Evolutionary conservation across 352 stramenopile species (phyloP).

Genomic region (Pythium aphanidermatum): DNA sequence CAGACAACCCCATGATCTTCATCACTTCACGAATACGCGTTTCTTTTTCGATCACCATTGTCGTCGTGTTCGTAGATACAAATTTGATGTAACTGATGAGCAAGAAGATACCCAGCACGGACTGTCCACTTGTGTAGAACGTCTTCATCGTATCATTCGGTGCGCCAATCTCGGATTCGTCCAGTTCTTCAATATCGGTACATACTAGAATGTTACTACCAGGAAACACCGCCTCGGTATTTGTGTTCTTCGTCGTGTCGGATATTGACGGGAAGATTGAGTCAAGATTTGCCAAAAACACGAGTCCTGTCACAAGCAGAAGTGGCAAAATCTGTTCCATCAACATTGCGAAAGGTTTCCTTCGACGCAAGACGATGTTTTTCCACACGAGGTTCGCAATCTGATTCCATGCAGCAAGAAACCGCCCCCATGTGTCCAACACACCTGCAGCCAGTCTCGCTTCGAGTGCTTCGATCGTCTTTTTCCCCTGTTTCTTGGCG

Average conservation of each 20-base stretch:
- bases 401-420: constrained; percentile 19
- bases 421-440: constrained; percentile 21
- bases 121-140: constrained; percentile 29
- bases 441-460: constrained; percentile 11
- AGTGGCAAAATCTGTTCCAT: constrained; percentile 24
- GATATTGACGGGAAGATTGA: constrained; percentile 5
- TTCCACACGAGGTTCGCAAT: constrained; percentile 30
- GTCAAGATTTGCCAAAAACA: constrained; percentile 22
- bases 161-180: constrained; percentile 12
- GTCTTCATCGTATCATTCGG: constrained; percentile 10
- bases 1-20: constrained; percentile 72
- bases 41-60: constrained; percentile 77
- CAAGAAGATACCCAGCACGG: constrained; percentile 25
- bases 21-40: constrained; percentile 60
- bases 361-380: constrained; percentile 19
- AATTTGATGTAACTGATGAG: constrained; percentile 29
- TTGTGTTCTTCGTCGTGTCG: constrained; percentile 2
- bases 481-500: constrained; percentile 5
- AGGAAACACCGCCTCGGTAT: constrained; percentile 3
- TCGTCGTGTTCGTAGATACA: constrained; percentile 48
- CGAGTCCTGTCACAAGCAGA: constrained; percentile 15
- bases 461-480: constrained; percentile 15
- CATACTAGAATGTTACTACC: constrained; percentile 5
- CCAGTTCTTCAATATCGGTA: constrained; percentile 5
- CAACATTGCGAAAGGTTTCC: constrained; percentile 14